phyloP scores from a whole-genome alignment of 192 early-diverging fungal species.

The Dimargaris verticillata region DNA sequence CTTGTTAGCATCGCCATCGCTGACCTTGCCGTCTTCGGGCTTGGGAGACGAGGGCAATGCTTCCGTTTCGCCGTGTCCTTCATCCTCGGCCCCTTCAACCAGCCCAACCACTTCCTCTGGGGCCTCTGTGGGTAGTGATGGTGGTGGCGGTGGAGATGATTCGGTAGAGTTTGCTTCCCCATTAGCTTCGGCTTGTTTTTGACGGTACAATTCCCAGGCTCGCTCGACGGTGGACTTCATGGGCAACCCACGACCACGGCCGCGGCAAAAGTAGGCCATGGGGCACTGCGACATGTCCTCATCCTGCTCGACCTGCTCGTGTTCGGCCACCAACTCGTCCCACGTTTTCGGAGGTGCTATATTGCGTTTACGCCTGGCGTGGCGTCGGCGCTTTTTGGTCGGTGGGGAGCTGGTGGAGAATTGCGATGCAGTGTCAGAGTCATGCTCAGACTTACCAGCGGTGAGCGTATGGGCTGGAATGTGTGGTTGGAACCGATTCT shows the following conservation, averaged over 20 bases:
- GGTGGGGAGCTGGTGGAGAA: too few relatives aligned
- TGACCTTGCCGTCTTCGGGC: not conserved
- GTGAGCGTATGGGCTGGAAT: too few relatives aligned
- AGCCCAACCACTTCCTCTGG: not conserved
- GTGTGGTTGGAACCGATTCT: too few relatives aligned
- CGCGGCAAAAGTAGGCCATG: constrained; percentile 3
- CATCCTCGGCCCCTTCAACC: too few relatives aligned
- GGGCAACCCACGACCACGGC: constrained; percentile 1
- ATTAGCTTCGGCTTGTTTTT: not conserved
- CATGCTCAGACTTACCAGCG: too few relatives aligned
- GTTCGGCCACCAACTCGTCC: constrained; percentile 9
- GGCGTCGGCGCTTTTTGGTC: too few relatives aligned
- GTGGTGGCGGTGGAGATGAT: too few relatives aligned
- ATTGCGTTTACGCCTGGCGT: too few relatives aligned
- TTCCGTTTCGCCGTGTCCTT: not conserved
- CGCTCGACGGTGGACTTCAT: constrained; percentile 11
- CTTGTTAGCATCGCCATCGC: not conserved
- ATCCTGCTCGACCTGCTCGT: not conserved
- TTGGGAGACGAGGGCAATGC: not conserved
- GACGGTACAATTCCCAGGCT: not conserved
- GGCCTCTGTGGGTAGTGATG: not conserved
- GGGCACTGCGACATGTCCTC: not conserved
- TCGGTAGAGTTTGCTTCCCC: too few relatives aligned
- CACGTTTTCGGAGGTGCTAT: constrained; percentile 3
- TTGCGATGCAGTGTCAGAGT: too few relatives aligned